phyloP scores from a whole-genome alignment of 371 early-diverging fungal species.

The Rhizopus arrhizus region DNA sequence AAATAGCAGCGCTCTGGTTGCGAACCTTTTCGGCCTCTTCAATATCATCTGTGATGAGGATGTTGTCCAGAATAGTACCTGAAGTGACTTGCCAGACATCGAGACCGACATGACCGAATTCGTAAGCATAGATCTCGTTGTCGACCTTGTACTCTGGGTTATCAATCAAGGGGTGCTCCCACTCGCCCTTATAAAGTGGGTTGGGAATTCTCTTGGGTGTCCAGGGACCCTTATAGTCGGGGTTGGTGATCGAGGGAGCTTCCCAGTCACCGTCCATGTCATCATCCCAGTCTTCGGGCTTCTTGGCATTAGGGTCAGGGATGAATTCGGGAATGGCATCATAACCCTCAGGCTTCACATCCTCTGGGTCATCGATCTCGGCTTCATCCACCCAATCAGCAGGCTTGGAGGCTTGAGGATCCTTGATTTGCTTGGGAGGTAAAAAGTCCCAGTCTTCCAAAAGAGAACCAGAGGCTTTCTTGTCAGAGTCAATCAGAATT shows the following conservation, averaged over 20 bases:
- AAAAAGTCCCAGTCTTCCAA: constrained; percentile 87
- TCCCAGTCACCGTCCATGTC: constrained; percentile 90
- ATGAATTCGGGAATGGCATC: constrained; percentile 81
- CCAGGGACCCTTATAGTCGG: constrained; percentile 87
- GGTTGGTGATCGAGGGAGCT: constrained; percentile 86
- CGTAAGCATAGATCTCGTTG: constrained; percentile 74
- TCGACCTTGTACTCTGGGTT: constrained; percentile 94
- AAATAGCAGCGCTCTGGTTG: constrained; percentile 58
- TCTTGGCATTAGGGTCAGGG: constrained; percentile 82
- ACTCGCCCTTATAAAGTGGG: constrained; percentile 94
- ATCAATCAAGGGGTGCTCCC: constrained; percentile 86
- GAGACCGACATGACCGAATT: constrained; percentile 85
- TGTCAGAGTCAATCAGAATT: constrained; percentile 80
- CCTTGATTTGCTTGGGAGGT: constrained; percentile 90
- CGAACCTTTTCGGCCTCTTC: constrained; percentile 72
- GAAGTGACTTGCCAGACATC: constrained; percentile 98
- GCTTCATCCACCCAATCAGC: constrained; percentile 93
- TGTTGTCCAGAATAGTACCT: constrained; percentile 91
- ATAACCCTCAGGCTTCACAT: constrained; percentile 87
- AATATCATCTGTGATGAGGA: constrained; percentile 75
- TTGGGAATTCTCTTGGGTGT: constrained; percentile 82
- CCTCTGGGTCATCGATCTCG: constrained; percentile 84
- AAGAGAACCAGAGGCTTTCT: constrained; percentile 70
- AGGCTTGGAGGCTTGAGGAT: constrained; percentile 90
- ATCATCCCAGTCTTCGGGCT: constrained; percentile 95